phyloP scores from a whole-genome alignment of 2,329 filamentous ascomycete genomes.

The Leptographium radiaticola region DNA sequence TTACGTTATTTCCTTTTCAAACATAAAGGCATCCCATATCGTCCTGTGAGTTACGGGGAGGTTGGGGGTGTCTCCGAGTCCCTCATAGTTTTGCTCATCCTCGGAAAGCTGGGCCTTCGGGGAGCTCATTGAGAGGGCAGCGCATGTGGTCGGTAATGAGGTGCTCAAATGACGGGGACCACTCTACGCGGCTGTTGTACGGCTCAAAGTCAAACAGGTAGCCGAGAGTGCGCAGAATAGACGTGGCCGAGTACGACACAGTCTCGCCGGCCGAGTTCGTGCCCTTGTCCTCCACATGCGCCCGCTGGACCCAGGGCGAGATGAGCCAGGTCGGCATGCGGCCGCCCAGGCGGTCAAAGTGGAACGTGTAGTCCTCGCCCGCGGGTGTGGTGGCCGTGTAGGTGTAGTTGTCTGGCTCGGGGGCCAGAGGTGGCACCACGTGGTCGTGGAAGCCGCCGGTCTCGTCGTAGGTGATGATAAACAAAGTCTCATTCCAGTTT shows the following conservation, averaged over 20 bases:
- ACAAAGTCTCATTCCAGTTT: conserved; percentile 32
- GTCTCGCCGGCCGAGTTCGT: conserved; percentile 21
- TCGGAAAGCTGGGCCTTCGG: conserved; percentile 3
- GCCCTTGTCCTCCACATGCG: conserved; percentile 24
- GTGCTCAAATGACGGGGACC: conserved; percentile 23
- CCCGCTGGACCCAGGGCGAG: conserved; percentile 29
- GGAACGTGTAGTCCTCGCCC: conserved; percentile 23
- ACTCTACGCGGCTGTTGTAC: conserved; percentile 23
- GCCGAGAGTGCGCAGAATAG: conserved; percentile 26
- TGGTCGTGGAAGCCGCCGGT: conserved; percentile 34
- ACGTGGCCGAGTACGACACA: conserved; percentile 27
- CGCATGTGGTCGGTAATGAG: conserved; percentile 9
- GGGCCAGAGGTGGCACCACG: conserved; percentile 27
- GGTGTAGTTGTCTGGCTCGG: conserved; percentile 22
- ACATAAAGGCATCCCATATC: too few relatives aligned
- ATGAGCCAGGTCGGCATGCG: conserved; percentile 29
- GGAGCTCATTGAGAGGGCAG: conserved; percentile 4
- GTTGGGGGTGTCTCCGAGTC: background rate
- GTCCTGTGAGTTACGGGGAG: background rate
- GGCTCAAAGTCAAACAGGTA: conserved; percentile 28
- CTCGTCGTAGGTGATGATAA: conserved; percentile 34
- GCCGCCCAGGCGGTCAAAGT: conserved; percentile 27
- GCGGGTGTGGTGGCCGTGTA: conserved; percentile 22
- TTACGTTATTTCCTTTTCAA: too few relatives aligned
- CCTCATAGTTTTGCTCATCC: background rate